Evolutionary conservation across 208 protist genomes (phyloP).

Genomic region (Wallacemonas collosoma): DNA sequence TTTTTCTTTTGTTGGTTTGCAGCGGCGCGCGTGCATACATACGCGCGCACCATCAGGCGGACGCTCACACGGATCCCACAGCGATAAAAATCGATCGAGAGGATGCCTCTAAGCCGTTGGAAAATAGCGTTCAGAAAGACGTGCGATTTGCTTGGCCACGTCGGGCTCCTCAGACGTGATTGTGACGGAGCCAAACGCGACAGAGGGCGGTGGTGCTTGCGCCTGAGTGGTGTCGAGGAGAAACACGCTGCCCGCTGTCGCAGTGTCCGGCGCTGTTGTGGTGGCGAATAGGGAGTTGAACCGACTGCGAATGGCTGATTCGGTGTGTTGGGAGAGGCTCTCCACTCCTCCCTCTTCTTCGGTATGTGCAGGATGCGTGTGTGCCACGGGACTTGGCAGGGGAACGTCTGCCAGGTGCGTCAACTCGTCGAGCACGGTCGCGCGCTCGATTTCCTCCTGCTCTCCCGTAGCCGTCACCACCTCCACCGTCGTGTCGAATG

Average conservation of each 20-base stretch:
- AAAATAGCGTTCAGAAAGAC: conserved; percentile 8
- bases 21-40: no score
- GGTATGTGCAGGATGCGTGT: not conserved
- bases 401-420: not conserved
- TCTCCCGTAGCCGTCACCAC: not conserved
- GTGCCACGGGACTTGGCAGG: not conserved
- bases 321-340: not conserved
- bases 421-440: not conserved
- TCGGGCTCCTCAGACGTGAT: conserved; percentile 2
- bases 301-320: conserved; percentile 4
- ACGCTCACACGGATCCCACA: no score
- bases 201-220: not conserved
- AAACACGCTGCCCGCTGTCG: no score
- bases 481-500: not conserved
- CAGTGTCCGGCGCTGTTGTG: not conserved
- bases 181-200: not conserved
- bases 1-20: not conserved
- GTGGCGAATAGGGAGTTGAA: conserved; percentile 13
- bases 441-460: no score
- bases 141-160: not conserved
- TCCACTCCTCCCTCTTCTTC: not conserved
- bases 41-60: no score
- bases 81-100: not conserved
- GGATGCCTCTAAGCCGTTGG: not conserved
- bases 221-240: no score